These are phyloP conservation scores for Pseudozyma pruni DNA, from an alignment of 1,284 basidiomycete species.

Conservation along the genomic window DNA sequence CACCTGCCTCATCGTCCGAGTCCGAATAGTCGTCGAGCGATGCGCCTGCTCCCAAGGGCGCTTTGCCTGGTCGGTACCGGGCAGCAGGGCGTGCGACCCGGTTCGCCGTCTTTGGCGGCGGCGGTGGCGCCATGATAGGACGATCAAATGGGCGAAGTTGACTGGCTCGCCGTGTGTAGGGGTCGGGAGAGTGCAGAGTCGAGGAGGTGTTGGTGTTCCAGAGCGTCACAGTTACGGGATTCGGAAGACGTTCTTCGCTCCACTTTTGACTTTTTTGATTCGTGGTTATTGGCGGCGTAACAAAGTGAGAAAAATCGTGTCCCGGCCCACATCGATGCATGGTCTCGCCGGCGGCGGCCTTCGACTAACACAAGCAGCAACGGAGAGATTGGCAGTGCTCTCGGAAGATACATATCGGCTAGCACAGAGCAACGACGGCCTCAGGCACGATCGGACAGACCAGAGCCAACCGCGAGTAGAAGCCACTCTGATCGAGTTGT, in stretches of 20 bases:
- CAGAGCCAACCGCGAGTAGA: too few species aligned
- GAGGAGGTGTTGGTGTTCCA: not conserved
- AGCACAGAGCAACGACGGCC: too few species aligned
- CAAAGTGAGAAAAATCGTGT: too few species aligned
- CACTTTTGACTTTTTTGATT: not conserved
- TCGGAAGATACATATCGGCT: too few species aligned
- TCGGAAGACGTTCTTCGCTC: constrained; percentile 1
- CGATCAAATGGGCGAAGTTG: not conserved
- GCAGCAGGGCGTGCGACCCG: constrained; percentile 55
- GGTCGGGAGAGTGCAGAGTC: not conserved
- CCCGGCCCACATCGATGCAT: too few species aligned
- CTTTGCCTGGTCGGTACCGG: constrained; percentile 65
- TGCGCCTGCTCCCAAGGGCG: constrained; percentile 41
- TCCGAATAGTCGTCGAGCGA: constrained; percentile 28
- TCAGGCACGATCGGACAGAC: too few species aligned
- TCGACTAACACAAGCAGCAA: too few species aligned
- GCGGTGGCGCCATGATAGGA: constrained; percentile 14
- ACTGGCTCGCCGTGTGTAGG: not conserved
- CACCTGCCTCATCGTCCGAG: constrained; percentile 27
- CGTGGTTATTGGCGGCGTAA: not conserved
- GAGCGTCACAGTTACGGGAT: not conserved
- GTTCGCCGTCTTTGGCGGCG: constrained; percentile 6
- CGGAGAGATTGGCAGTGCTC: too few species aligned
- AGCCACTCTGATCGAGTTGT: too few species aligned
- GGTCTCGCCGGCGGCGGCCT: too few species aligned